Conservation (phyloP, 768 basidiomycete species). For the Boletus rubropictus region DNA sequence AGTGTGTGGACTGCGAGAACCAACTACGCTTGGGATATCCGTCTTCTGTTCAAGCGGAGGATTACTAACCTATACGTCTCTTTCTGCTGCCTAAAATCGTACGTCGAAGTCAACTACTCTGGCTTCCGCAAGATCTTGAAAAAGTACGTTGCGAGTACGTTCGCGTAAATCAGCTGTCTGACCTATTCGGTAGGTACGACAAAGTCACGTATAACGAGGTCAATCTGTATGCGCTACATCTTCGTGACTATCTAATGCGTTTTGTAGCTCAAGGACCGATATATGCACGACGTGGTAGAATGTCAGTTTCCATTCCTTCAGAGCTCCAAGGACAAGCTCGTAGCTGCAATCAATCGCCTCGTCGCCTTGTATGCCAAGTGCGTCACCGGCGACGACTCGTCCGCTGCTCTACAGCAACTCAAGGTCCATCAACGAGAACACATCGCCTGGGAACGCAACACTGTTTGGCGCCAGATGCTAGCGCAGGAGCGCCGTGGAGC, state of each 20-base stretch:
- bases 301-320: conserved; percentile 61
- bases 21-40: conserved; percentile 79
- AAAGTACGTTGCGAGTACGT: conserved; percentile 52
- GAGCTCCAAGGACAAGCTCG: conserved; percentile 56
- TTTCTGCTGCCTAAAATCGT: conserved; percentile 72
- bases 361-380: conserved; percentile 79
- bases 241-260: not conserved
- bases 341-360: conserved; percentile 51
- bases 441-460: conserved; percentile 96
- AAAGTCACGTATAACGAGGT: conserved; percentile 79
- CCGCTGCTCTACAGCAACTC: conserved; percentile 72
- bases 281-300: conserved; percentile 69
- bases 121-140: conserved; percentile 95
- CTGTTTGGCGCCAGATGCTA: conserved; percentile 96
- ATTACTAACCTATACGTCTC: conserved; percentile 80
- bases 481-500: conserved; percentile 66
- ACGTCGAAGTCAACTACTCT: conserved; percentile 86
- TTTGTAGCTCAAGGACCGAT: conserved; percentile 65
- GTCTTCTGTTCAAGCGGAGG: conserved; percentile 82
- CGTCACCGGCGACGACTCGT: conserved; percentile 66
- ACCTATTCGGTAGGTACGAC: conserved; percentile 65
- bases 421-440: conserved; percentile 85
- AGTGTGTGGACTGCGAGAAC: conserved; percentile 73
- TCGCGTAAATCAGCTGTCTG: not conserved
- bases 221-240: conserved; percentile 2